Base-by-base conservation (phyloP, 202 grass and related monocot species). In the Musa balbisiana region DNA sequence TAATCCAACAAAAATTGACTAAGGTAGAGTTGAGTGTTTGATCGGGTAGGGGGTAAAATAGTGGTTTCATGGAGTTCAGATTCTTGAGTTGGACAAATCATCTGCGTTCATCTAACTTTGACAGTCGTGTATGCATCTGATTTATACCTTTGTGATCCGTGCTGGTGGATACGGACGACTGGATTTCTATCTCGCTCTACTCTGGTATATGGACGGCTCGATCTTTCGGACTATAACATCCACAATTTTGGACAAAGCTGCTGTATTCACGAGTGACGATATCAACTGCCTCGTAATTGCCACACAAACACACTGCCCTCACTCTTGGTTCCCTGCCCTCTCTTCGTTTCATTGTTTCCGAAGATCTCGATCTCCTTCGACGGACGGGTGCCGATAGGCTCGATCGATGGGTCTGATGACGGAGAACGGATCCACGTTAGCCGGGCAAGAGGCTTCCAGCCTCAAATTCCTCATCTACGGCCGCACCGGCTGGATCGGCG, bases 381-480 rank as follows among this genome's bases (percentile, higher is more conserved):
- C 25, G 14, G 67, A 16, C 67, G 67, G 33, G 4, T 43, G 33
- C 15, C 15, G 33, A 17, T 60, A 19, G 14, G 6, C 56, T 21
- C 29, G 33, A 70, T 70, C 67, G 67, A 70, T 70, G 67, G 67
- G 67, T 51, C 43, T 51, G 43, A 70, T 17, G 33, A 70, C 67
- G 67, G 67, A 70, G 67, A 70, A 70, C 43, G 33, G 33, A 14
- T 70, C 71, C 21, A 2, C 10, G 71, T 20, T 11, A 2, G 17
- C 20, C 10, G 12, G 11, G 1, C n/a, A 11, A 15, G 9, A 13
- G 3, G 29, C 29, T 10, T 27, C 75, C 51, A 62, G 71, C 72
- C 85, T 90, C 78, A 96, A 96, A 76, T 96, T 96, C 86, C 89
- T 96, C 69, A 92, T 96, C 87, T 96, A 96, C 80, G 92, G 92